Conservation (phyloP, 164 flowering plant species). For the Chloranthus sessilifolius region DNA sequence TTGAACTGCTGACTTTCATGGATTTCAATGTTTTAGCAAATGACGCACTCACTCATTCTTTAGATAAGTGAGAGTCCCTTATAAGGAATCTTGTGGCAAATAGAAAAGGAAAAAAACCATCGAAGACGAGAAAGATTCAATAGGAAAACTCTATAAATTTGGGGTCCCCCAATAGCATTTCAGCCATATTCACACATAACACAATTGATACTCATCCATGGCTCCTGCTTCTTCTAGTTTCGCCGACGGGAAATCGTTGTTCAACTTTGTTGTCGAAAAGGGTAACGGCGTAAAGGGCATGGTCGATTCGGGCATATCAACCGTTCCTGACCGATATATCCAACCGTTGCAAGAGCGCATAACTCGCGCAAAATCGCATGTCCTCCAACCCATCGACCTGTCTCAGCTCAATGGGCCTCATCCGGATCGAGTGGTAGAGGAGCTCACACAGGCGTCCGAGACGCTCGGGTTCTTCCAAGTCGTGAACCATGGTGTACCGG, state of each 20-base stretch:
- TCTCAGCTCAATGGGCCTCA: constrained; percentile 28
- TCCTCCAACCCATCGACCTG: constrained; percentile 23
- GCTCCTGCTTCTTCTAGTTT: no score
- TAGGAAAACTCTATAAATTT: background rate
- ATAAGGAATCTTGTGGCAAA: no score
- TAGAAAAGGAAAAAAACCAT: no score
- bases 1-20: no score
- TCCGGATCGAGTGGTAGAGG: constrained; percentile 20
- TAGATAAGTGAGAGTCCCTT: no score
- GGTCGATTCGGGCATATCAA: constrained; percentile 25
- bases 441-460: constrained; percentile 26
- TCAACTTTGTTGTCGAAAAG: constrained; percentile 29
- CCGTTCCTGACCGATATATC: constrained; percentile 28
- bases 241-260: constrained; percentile 14
- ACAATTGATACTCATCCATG: no score
- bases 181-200: no score
- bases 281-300: constrained; percentile 43
- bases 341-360: constrained; percentile 33
- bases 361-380: constrained; percentile 1
- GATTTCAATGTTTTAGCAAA: no score
- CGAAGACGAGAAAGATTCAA: background rate
- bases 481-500: constrained; percentile 12
- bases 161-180: no score
- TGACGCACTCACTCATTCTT: no score
- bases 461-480: background rate